phyloP scores from a whole-genome alignment of 75 land plant genomes.

The Chamaecyparis obtusa region DNA sequence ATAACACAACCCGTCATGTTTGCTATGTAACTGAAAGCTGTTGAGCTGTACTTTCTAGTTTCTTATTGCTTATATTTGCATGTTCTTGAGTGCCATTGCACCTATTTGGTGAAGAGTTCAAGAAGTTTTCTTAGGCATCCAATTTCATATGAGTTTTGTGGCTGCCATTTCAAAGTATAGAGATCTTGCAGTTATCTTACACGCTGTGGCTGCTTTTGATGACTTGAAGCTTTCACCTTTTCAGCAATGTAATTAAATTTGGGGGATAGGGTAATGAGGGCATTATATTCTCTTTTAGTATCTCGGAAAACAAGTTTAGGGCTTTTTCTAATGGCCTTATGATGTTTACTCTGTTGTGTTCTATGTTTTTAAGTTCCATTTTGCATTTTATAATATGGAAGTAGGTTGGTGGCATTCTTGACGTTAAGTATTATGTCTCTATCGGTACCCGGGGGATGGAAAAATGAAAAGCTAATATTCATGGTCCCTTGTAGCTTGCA shows the following conservation, averaged over 20 bases:
- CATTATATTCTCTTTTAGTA: background rate
- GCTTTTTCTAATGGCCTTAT: background rate
- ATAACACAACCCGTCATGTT: background rate
- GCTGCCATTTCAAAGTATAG: background rate
- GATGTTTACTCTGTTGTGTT: background rate
- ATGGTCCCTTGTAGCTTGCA: background rate
- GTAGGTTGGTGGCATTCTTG: background rate
- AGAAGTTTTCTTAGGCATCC: background rate
- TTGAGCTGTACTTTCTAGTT: background rate
- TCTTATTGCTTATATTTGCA: background rate
- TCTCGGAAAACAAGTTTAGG: background rate
- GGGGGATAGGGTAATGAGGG: background rate
- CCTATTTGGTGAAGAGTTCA: background rate
- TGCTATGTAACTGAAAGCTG: background rate
- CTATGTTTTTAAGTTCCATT: background rate
- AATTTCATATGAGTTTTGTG: background rate
- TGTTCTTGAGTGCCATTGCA: background rate
- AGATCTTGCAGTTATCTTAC: background rate
- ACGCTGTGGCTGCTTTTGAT: background rate
- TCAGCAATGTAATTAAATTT: background rate
- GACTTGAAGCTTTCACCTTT: background rate
- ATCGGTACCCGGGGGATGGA: background rate
- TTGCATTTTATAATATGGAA: background rate
- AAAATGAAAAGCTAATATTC: background rate
- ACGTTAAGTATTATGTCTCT: background rate